Base-by-base conservation (phyloP, 192 early-diverging fungal species). In the Coemansia asiatica region DNA sequence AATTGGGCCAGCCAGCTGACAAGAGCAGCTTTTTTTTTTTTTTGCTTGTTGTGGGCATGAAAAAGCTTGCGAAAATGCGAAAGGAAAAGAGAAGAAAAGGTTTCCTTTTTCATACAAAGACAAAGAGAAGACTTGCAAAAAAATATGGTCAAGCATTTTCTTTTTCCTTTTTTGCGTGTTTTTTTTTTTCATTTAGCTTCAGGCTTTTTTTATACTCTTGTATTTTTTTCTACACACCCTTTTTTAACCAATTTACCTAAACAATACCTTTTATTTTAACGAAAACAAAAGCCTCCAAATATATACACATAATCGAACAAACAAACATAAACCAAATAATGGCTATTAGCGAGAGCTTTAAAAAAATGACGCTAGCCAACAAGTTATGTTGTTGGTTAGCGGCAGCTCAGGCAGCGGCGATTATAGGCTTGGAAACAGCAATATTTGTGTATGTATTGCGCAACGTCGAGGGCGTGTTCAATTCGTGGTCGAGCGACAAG, bases 331-430 rank as follows among this genome's bases (percentile, higher is more conserved):
- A 19, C 12, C 2, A 18, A 27, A 50, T 49, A 63, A 81, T 81
- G 79, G 79, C 79, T 6, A 81, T 81, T 50, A 81, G 79, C 64
- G 79, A 81, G 61, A 67, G 73, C 31, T 65, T 81, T 27, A 70
- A 74, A 49, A 81, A 81, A 60, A 81, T 81, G 79, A 69, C 79
- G 61, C 64, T 69, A 59, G 59, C 67, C 46, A 69, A 66, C 63
- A 68, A 67, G 47, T 44, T 81, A 46, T 64, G 63, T 28, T 75
- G 73, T 67, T 75, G 79, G 63, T 61, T 81, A 21, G 79, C 69
- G 7, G 62, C 53, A 1, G 13, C 69, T 40, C 79, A 81, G 54
- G 62, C 79, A 31, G 60, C 72, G 28, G 28, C 73, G 19, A 47
- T 75, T 5, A 63, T 81, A 16, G 73, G 79, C 2, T 51, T 81